These are phyloP conservation scores for Collybia nuda DNA, from an alignment of 768 basidiomycete genomes.

Conservation along the genomic window DNA sequence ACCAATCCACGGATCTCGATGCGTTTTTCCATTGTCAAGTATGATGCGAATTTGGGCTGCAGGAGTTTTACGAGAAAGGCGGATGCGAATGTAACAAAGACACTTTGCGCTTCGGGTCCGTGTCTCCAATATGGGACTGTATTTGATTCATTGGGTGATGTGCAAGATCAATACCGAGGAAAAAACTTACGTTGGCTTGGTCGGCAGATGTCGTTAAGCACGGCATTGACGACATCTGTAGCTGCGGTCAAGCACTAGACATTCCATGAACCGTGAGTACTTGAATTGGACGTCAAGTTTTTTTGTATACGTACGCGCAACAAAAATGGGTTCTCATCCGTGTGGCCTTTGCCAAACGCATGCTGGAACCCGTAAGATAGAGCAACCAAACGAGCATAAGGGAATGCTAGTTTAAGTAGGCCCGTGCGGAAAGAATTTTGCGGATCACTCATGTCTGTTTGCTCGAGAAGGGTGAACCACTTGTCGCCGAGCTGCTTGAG, in stretches of 20 bases:
- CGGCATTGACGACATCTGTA: slow-evolving; percentile 59
- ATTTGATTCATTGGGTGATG: neutral
- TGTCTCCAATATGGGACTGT: slow-evolving; percentile 61
- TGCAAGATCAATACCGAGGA: neutral
- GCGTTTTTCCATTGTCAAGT: slow-evolving; percentile 59
- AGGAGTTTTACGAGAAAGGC: slow-evolving; percentile 88
- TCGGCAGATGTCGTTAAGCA: slow-evolving; percentile 56
- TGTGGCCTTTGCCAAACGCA: slow-evolving; percentile 60
- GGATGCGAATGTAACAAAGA: slow-evolving; percentile 79
- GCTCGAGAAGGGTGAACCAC: slow-evolving; percentile 57
- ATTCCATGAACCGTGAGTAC: slow-evolving; percentile 4
- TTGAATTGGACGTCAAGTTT: neutral
- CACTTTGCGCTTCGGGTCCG: slow-evolving; percentile 77
- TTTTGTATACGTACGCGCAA: slow-evolving; percentile 49
- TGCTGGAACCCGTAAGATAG: slow-evolving; percentile 80
- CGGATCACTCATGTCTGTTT: slow-evolving; percentile 52
- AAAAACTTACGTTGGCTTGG: slow-evolving; percentile 51
- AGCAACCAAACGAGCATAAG: slow-evolving; percentile 68
- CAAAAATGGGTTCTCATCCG: slow-evolving; percentile 67
- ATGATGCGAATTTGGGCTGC: slow-evolving; percentile 69
- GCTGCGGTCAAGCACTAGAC: slow-evolving; percentile 67
- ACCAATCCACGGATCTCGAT: slow-evolving; percentile 63
- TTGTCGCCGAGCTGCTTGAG: slow-evolving; percentile 51
- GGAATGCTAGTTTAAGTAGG: slow-evolving; percentile 59
- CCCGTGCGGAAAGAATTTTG: slow-evolving; percentile 62